phyloP scores from a whole-genome alignment of 202 grass and related monocot species.

The Carex sylvatica region DNA sequence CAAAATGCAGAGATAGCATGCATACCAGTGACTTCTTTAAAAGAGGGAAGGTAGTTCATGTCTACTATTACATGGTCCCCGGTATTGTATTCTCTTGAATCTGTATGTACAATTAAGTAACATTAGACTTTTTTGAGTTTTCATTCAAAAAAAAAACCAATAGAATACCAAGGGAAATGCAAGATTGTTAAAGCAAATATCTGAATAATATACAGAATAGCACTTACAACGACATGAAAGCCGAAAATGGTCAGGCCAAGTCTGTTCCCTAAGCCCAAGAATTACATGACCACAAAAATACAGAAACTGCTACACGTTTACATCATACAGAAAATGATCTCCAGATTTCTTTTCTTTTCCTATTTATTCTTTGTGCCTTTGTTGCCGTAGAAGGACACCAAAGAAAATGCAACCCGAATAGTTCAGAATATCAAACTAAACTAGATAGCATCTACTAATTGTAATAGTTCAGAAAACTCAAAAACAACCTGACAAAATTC shows the following conservation, averaged over 20 bases:
- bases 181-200: conserved; percentile 26
- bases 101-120: conserved; percentile 39
- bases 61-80: conserved; percentile 93
- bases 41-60: conserved; percentile 88
- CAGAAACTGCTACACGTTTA: too few relatives aligned
- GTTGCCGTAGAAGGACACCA: too few relatives aligned
- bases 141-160: neutral
- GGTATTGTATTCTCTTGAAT: conserved; percentile 58
- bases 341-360: too few relatives aligned
- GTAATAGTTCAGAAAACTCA: too few relatives aligned
- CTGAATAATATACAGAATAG: neutral
- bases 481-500: too few relatives aligned
- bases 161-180: neutral
- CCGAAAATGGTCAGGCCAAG: conserved; percentile 92
- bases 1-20: conserved; percentile 77
- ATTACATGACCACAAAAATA: too few relatives aligned
- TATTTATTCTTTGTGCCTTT: too few relatives aligned
- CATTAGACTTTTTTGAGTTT: neutral
- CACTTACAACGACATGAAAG: conserved; percentile 93
- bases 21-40: conserved; percentile 84
- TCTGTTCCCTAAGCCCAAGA: conserved; percentile 34
- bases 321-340: too few relatives aligned
- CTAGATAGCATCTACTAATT: too few relatives aligned
- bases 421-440: too few relatives aligned
- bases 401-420: too few relatives aligned